A percentile compares a stretch with the other conserved stretches of the same genome.
Evolutionary conservation across 352 stramenopile genomes (phyloP).

Genomic region (Phytophthora lateralis): DNA sequence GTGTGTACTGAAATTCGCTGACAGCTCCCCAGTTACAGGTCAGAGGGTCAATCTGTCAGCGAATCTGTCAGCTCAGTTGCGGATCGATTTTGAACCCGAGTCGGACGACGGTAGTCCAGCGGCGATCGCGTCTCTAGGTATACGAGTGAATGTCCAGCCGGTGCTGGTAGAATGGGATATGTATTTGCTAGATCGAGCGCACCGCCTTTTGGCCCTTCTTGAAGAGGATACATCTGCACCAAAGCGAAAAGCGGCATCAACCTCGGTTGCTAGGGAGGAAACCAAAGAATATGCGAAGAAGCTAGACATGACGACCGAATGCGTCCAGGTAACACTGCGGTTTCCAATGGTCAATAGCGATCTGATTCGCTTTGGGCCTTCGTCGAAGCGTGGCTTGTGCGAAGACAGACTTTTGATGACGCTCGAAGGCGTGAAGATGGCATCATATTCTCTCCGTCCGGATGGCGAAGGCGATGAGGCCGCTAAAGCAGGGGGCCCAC

Average conservation of each 20-base stretch:
- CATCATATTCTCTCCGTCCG: slow-evolving; percentile 27
- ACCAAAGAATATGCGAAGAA: slow-evolving; percentile 50
- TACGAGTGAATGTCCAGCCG: slow-evolving; percentile 78
- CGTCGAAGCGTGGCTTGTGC: slow-evolving; percentile 77
- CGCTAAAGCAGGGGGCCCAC: slow-evolving; percentile 13
- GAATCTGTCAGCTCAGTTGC: slow-evolving; percentile 72
- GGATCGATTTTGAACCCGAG: slow-evolving; percentile 58
- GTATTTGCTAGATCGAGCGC: slow-evolving; percentile 81
- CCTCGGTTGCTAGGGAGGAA: neutral
- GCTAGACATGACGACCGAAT: slow-evolving; percentile 76
- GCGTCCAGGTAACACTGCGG: slow-evolving; percentile 68
- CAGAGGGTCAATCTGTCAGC: slow-evolving; percentile 67
- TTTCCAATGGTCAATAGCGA: slow-evolving; percentile 89
- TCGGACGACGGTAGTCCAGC: slow-evolving; percentile 22
- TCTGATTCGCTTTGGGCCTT: slow-evolving; percentile 78
- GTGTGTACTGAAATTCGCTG: slow-evolving; percentile 63
- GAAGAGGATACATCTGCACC: slow-evolving; percentile 47
- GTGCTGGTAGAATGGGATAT: slow-evolving; percentile 88
- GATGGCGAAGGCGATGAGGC: slow-evolving; percentile 11
- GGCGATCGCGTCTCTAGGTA: slow-evolving; percentile 47
- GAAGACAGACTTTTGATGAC: slow-evolving; percentile 81
- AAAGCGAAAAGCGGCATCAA: slow-evolving; percentile 23
- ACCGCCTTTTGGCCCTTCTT: slow-evolving; percentile 74
- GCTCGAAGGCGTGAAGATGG: slow-evolving; percentile 67
- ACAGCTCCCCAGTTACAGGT: slow-evolving; percentile 60